phyloP scores from a whole-genome alignment of 495 filamentous ascomycete species.

The Margaritispora aquatica region DNA sequence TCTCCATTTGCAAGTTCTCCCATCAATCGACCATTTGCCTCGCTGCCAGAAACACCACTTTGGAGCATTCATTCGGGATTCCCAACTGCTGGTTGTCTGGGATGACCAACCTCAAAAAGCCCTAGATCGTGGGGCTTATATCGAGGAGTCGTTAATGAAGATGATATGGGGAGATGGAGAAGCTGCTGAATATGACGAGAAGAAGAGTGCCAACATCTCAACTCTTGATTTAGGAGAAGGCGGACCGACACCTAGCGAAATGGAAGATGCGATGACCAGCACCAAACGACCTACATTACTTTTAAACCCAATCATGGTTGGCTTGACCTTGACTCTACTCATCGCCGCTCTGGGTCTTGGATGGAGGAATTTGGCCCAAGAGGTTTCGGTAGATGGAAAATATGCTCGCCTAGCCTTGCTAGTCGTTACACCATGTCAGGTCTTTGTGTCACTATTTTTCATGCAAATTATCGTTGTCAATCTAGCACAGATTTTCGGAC shows the following conservation, averaged over 20 bases:
- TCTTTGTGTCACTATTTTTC: slow-evolving; percentile 39
- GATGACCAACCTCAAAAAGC: slow-evolving; percentile 55
- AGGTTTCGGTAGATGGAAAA: slow-evolving; percentile 40
- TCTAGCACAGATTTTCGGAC: slow-evolving; percentile 52
- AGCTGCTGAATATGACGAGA: slow-evolving; percentile 36
- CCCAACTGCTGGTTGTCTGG: slow-evolving; percentile 56
- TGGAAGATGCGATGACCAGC: slow-evolving; percentile 31
- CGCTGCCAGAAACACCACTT: slow-evolving; percentile 58
- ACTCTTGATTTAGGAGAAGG: slow-evolving; percentile 27
- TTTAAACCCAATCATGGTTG: slow-evolving; percentile 44
- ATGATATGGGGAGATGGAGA: slow-evolving; percentile 46
- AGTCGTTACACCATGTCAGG: slow-evolving; percentile 26
- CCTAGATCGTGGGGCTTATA: slow-evolving; percentile 38
- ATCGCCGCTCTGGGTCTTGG: slow-evolving; percentile 49
- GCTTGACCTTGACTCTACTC: slow-evolving; percentile 42
- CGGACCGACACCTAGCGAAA: slow-evolving; percentile 29
- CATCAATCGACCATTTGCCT: slow-evolving; percentile 45
- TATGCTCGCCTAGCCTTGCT: slow-evolving; percentile 26
- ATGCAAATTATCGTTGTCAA: slow-evolving; percentile 51
- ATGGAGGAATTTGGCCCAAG: slow-evolving; percentile 45
- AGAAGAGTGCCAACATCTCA: slow-evolving; percentile 25
- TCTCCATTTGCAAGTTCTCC: slow-evolving; percentile 55
- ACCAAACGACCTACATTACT: slow-evolving; percentile 39
- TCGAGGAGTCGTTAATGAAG: slow-evolving; percentile 47
- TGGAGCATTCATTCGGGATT: slow-evolving; percentile 57